Percentiles rank a stretch among this genome's conserved stretches.
Evolutionary conservation across 2,329 filamentous ascomycete genomes (phyloP).

Genomic region (Hypoxylon sp.): DNA sequence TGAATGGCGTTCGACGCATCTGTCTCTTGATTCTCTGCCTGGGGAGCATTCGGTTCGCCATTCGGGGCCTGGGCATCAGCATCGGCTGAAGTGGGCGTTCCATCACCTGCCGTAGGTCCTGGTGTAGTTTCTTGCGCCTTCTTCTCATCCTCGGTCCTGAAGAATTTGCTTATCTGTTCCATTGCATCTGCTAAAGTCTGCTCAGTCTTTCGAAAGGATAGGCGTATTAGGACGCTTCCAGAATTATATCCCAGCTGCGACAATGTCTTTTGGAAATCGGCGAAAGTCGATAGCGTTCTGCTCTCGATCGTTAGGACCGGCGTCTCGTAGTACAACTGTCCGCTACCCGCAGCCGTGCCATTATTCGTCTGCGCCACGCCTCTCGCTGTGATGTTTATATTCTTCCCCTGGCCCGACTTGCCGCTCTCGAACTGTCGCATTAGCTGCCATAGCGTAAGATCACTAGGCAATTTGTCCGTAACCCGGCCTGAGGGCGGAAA

Average conservation of each 20-base stretch:
- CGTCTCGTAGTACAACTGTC: conserved; percentile 88
- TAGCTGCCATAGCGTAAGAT: conserved; percentile 89
- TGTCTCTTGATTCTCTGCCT: conserved; percentile 22
- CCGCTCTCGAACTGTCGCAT: conserved; percentile 90
- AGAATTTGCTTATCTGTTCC: conserved; percentile 82
- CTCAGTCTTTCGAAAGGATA: conserved; percentile 82
- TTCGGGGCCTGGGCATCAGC: conserved; percentile 20
- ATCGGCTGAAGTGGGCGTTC: conserved; percentile 36
- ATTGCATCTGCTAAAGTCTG: conserved; percentile 89
- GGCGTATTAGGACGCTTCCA: conserved; percentile 82
- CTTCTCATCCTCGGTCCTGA: conserved; percentile 66
- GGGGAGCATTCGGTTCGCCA: conserved; percentile 8
- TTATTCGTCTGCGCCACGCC: conserved; percentile 75
- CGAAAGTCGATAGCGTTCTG: conserved; percentile 81
- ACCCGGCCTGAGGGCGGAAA: conserved; percentile 76
- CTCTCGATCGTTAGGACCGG: conserved; percentile 89
- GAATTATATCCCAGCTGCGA: conserved; percentile 89
- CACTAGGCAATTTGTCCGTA: conserved; percentile 88
- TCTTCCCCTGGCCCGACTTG: conserved; percentile 71
- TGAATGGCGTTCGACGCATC: conserved; percentile 7
- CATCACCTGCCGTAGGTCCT: conserved; percentile 20
- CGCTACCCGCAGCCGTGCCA: conserved; percentile 70
- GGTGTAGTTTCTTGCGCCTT: conserved; percentile 40
- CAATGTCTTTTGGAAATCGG: conserved; percentile 89
- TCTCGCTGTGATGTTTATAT: conserved; percentile 86